A percentile compares a stretch with the other conserved stretches of the same genome.
Evolutionary conservation across 2,329 filamentous ascomycete species (phyloP).

Genomic region (Leptographium procerum): DNA sequence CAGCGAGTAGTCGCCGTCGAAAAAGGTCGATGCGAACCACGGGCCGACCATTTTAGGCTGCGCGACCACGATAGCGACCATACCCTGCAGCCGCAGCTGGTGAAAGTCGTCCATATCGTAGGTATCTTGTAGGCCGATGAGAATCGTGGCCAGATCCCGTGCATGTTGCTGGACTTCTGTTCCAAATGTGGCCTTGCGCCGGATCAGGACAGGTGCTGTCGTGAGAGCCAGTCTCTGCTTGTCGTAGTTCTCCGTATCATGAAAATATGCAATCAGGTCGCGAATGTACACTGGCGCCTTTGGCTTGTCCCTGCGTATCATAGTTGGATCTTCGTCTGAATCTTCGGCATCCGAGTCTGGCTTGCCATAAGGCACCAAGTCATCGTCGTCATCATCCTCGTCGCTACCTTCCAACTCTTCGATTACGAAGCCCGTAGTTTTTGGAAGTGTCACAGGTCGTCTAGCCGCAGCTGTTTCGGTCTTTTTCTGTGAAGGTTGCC

Average conservation of each 20-base stretch:
- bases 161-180: conserved; percentile 78
- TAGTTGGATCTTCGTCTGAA: conserved; percentile 82
- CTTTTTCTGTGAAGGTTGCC: not conserved
- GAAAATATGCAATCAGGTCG: conserved; percentile 67
- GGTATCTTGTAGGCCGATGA: conserved; percentile 76
- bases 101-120: conserved; percentile 72
- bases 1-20: conserved; percentile 84
- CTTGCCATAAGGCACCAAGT: conserved; percentile 69
- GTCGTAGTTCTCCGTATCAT: conserved; percentile 75
- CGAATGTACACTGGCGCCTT: conserved; percentile 83
- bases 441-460: conserved; percentile 13
- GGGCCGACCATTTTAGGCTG: conserved; percentile 67
- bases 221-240: conserved; percentile 68
- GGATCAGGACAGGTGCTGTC: conserved; percentile 69
- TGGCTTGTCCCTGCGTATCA: conserved; percentile 73
- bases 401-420: conserved; percentile 55
- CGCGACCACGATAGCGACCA: conserved; percentile 71
- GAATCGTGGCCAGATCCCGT: conserved; percentile 63
- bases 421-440: conserved; percentile 38
- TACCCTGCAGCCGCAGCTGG: conserved; percentile 62
- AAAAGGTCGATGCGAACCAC: conserved; percentile 77
- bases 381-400: conserved; percentile 45
- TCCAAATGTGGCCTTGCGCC: conserved; percentile 79
- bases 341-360: conserved; percentile 83
- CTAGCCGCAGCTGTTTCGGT: conserved; percentile 15